Evolutionary conservation across 1,284 basidiomycete species (phyloP).

Genomic region (Moesziomyces aphidis): DNA sequence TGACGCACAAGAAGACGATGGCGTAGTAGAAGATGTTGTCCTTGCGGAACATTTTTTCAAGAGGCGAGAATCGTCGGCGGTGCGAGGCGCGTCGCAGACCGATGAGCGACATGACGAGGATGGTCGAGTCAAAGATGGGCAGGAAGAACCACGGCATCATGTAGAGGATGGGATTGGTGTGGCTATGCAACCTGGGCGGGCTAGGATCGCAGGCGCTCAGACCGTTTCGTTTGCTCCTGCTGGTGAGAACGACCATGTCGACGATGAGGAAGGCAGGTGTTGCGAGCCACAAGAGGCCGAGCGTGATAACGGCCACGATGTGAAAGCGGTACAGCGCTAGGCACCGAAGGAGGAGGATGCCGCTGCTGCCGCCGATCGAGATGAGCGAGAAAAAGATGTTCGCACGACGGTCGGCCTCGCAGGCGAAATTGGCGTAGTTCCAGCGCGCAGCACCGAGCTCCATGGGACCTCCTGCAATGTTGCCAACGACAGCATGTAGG

Average conservation of each 20-base stretch:
- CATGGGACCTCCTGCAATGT: constrained; percentile 30
- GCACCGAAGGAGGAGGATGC: constrained; percentile 44
- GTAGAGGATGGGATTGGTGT: constrained; percentile 27
- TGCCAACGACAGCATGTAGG: constrained; percentile 38
- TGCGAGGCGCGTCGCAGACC: constrained; percentile 39
- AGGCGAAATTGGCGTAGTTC: constrained; percentile 47
- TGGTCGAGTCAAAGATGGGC: constrained; percentile 48
- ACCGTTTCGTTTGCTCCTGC: constrained; percentile 40
- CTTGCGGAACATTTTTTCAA: constrained; percentile 47
- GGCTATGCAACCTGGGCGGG: constrained; percentile 11
- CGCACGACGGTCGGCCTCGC: constrained; percentile 33
- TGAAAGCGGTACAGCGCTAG: constrained; percentile 47
- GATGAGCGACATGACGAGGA: constrained; percentile 38
- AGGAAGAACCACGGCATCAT: constrained; percentile 50
- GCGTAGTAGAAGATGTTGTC: constrained; percentile 52
- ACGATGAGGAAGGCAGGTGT: constrained; percentile 43
- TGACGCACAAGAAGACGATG: constrained; percentile 42
- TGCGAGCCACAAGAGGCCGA: constrained; percentile 41
- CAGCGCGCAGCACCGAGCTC: constrained; percentile 29
- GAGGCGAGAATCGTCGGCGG: constrained; percentile 32
- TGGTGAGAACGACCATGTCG: constrained; percentile 34
- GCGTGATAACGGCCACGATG: constrained; percentile 25
- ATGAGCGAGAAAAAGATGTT: constrained; percentile 40
- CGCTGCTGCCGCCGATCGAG: constrained; percentile 46
- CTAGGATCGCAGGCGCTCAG: constrained; percentile 42